Conservation (phyloP, 805 yeast species). For the Suhomyces prunicola region DNA sequence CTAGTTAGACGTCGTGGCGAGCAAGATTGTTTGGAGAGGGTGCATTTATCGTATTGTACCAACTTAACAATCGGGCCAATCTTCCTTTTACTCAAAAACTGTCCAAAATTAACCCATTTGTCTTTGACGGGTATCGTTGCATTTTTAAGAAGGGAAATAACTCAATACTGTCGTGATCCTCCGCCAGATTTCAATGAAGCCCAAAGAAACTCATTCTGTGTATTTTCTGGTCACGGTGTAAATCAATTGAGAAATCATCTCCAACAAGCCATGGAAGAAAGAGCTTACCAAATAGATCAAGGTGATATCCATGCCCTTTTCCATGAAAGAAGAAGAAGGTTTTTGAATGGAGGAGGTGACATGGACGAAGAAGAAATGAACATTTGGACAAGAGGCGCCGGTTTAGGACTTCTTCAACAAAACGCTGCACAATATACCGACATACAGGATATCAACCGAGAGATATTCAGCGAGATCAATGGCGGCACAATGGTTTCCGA, state of each 20-base stretch:
- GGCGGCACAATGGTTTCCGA: constrained; percentile 29
- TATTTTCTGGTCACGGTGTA: constrained; percentile 89
- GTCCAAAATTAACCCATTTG: constrained; percentile 85
- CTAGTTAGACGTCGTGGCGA: constrained; percentile 65
- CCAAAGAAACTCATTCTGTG: constrained; percentile 86
- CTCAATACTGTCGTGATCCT: constrained; percentile 84
- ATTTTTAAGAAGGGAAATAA: constrained; percentile 82
- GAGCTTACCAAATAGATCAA: constrained; percentile 31
- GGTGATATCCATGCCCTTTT: constrained; percentile 28
- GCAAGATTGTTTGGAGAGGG: constrained; percentile 84
- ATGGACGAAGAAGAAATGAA: constrained; percentile 23
- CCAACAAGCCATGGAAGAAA: constrained; percentile 40
- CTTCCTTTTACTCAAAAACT: constrained; percentile 65
- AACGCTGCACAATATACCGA: constrained; percentile 15
- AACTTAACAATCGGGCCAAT: constrained; percentile 77
- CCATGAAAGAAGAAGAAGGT: constrained; percentile 27
- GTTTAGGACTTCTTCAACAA: constrained; percentile 9
- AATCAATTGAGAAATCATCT: constrained; percentile 68
- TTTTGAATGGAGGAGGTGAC: constrained; percentile 17
- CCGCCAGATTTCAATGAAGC: constrained; percentile 88
- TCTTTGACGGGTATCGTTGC: constrained; percentile 89
- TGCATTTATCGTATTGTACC: constrained; percentile 89
- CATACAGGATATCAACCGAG: constrained; percentile 26
- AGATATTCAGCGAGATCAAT: constrained; percentile 28
- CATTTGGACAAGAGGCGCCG: constrained; percentile 20